Evolutionary conservation across 2,329 filamentous ascomycete genomes (phyloP), one percentile per base, ranked within the genome.

Genomic region (Colletotrichum sp.): DNA sequence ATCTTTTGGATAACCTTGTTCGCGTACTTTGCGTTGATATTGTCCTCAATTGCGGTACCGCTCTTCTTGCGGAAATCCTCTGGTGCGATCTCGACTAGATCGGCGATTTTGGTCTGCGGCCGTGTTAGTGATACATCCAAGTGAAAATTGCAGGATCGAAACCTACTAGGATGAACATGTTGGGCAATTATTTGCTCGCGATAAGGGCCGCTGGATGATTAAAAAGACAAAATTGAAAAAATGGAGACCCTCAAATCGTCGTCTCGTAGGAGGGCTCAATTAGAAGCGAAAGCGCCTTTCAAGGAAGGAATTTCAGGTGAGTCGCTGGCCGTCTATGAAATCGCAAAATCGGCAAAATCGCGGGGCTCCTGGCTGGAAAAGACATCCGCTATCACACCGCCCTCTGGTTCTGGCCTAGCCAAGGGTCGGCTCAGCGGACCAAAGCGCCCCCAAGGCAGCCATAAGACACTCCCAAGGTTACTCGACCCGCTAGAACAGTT

Each of bases 1-100:
- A 98, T 93, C 82, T 97, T 97, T 83, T 98, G 96, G 76, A 99
- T 95, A 26, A 96, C 94, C 85, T 96, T 97, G 86, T 99, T 98
- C 75, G 96, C 93, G 85, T 98, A 99, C 86, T 99, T 99, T 77
- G 93, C 90, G 83, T 99, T 98, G 86, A 99, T 97, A 81, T 97
- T 97, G 86, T 99, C 96, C 85, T 98, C 96, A 77, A 99, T 95
- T 2, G 96, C 95, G 77, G 96, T 91, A 36, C 92, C 90, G 81
- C 95, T 97, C 76, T 92, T 89, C 84, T 97, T 97, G 76, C 92
- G 90, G 82, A 98, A 98, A 82, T 98, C 95, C 81, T 95, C 91
- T 2, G 97, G 97, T 36, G 92, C 90, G 86, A 99, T 97, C 85
- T 98, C 95, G 79, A 99, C 95, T 79, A 99, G 90, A 87, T 99